Evolutionary conservation across 495 filamentous ascomycete species (phyloP), one percentile per base, ranked within the genome.

Genomic region (Thermothielavioides terrestris): DNA sequence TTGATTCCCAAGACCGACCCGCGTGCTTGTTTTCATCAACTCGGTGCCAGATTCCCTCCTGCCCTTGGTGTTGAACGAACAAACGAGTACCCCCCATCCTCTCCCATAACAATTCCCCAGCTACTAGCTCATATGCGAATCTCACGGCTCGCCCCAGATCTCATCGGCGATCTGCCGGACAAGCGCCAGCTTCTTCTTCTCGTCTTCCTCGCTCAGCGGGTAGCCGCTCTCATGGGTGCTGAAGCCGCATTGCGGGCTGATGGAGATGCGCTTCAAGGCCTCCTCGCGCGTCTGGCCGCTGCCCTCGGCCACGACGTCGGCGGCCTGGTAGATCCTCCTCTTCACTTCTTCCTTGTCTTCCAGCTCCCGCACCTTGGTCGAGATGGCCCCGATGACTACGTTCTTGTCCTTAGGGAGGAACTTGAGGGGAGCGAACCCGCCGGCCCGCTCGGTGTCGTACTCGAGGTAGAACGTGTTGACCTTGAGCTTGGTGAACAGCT

Each of bases 381-480:
- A 85, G 45, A 90, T 78, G 23, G 85, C 78, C 17, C 87, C 85
- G 6, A 90, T 69, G 17, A 92, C 84, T 18, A 89, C 83, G 54
- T 83, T 81, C 71, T 86, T 88, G 68, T 82, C 67, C 50, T 73
- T 77, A 41, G 86, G 86, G 4, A 92, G 69, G 55, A 78, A 71
- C 68, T 77, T 80, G 37, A 89, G 77, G 14, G 86, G 85, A 68
- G 88, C 85, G 58, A 92, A 90, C 21, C 84, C 82, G 14, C 87
- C 86, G 10, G 83, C 76, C 4, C 86, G 77, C 22, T 75, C 73
- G 12, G 83, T 89, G 69, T 89, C 86, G 65, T 89, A 91, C 65
- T 90, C 86, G 46, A 91, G 80, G 62, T 88, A 89, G 69, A 85
- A 90, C 5, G 85, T 88, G 67, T 84, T 76, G 14, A 88, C 80